Percentiles rank a stretch among this genome's conserved stretches.
These are phyloP conservation scores for Neurospora sp. DNA, from an alignment of 495 filamentous ascomycete genomes.

Conservation along the genomic window DNA sequence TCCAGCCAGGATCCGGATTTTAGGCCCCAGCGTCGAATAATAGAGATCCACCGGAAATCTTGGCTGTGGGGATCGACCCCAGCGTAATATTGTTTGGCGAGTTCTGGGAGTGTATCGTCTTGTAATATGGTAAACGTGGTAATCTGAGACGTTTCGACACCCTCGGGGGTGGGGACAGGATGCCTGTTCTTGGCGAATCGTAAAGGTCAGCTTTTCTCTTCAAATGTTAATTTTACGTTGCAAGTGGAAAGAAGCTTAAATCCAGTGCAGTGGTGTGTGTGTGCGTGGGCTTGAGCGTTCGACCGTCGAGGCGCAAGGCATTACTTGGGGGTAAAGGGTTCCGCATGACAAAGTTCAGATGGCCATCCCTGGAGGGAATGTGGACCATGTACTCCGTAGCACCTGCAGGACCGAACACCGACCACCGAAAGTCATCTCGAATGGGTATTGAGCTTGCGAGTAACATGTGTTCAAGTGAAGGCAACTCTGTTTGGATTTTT, in stretches of 20 bases:
- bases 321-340: neutral
- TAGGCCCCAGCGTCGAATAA: neutral
- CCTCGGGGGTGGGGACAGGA: conserved; percentile 1
- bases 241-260: conserved; percentile 12
- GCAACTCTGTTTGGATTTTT: neutral
- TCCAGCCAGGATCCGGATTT: neutral
- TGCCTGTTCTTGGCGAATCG: conserved; percentile 6
- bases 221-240: neutral
- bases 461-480: neutral
- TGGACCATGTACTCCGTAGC: neutral
- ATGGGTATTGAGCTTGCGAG: neutral
- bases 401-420: neutral
- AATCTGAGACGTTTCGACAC: conserved; percentile 14
- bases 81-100: conserved; percentile 1
- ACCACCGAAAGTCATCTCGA: neutral
- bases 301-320: neutral
- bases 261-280: neutral
- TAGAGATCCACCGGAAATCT: neutral
- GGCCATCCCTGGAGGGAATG: neutral
- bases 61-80: neutral
- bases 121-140: neutral
- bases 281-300: neutral
- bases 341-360: conserved; percentile 2
- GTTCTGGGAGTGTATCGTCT: neutral
- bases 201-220: conserved; percentile 5